Conservation (phyloP, 805 yeast species). For the Candida nanaspora region DNA sequence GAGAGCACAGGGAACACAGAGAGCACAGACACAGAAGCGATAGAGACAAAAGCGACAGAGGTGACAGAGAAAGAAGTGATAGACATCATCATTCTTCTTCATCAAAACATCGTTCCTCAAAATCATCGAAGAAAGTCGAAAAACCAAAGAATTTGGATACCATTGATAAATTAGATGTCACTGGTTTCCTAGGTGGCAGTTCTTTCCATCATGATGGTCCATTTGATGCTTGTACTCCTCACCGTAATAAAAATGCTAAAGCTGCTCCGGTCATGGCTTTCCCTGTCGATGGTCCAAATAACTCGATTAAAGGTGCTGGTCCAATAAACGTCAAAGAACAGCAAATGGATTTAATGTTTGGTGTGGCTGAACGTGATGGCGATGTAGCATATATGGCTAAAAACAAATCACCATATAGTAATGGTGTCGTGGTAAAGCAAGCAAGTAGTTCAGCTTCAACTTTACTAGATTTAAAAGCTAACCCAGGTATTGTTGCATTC, state of each 20-base stretch:
- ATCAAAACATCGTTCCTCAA: conserved; percentile 15
- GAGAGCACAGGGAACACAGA: conserved; percentile 12
- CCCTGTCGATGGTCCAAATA: conserved; percentile 94
- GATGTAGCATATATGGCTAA: no score
- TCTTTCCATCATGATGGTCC: conserved; percentile 99
- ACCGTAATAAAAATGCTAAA: conserved; percentile 67
- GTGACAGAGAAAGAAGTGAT: conserved; percentile 14
- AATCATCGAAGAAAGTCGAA: conserved; percentile 32
- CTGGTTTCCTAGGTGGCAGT: conserved; percentile 87
- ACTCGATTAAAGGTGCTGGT: conserved; percentile 65
- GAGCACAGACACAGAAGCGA: conserved; percentile 15
- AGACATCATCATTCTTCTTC: conserved; percentile 25
- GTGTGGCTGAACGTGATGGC: conserved; percentile 47
- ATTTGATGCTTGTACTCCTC: conserved; percentile 97
- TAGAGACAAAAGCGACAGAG: conserved; percentile 7
- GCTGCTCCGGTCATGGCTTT: conserved; percentile 93
- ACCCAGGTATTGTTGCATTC: conserved; percentile 51
- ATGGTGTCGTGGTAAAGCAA: conserved; percentile 23
- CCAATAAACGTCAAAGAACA: conserved; percentile 48
- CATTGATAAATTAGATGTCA: conserved; percentile 91
- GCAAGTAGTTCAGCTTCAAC: conserved; percentile 19
- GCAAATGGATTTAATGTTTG: conserved; percentile 71
- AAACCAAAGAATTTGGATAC: conserved; percentile 79
- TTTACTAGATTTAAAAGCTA: conserved; percentile 37
- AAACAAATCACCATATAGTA: conserved; percentile 21